Percentiles rank a stretch among this genome's conserved stretches.
Evolutionary conservation across 2,329 filamentous ascomycete species (phyloP).

Genomic region (Aplosporella prunicola): DNA sequence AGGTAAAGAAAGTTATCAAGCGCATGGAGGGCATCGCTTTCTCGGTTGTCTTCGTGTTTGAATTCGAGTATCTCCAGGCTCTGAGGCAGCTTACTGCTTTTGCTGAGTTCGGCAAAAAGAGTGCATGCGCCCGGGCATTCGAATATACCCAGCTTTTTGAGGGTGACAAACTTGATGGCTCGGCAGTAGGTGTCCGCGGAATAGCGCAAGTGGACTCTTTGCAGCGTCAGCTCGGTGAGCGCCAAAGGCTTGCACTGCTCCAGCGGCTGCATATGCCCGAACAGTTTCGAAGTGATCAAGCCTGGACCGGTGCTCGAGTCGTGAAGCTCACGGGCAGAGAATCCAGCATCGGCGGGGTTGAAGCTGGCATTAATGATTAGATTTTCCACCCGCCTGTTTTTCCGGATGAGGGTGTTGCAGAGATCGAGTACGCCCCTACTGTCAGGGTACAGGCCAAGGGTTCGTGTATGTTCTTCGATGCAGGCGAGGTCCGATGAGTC

Average conservation of each 20-base stretch:
- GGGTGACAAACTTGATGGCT: conserved; percentile 35
- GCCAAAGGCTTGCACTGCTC: conserved; percentile 36
- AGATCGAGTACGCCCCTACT: conserved; percentile 35
- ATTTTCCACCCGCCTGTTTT: conserved; percentile 35
- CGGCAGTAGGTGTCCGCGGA: conserved; percentile 41
- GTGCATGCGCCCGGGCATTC: conserved; percentile 38
- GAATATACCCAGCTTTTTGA: conserved; percentile 35
- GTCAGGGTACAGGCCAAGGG: conserved; percentile 40
- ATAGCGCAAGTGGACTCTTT: conserved; percentile 37
- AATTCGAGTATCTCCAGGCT: conserved; percentile 37
- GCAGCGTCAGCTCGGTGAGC: conserved; percentile 36
- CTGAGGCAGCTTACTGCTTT: conserved; percentile 34
- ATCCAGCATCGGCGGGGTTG: conserved; percentile 25
- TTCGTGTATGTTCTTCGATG: conserved; percentile 33
- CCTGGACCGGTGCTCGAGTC: conserved; percentile 39
- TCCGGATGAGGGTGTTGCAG: conserved; percentile 34
- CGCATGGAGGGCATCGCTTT: conserved; percentile 38
- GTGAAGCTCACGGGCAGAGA: conserved; percentile 34
- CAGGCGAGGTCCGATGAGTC: conserved; percentile 31
- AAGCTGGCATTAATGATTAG: conserved; percentile 40
- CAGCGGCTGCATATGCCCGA: conserved; percentile 39
- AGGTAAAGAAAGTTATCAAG: conserved; percentile 40
- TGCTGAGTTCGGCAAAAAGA: conserved; percentile 38
- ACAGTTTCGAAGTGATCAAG: conserved; percentile 37
- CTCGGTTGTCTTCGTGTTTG: conserved; percentile 39